Evolutionary conservation across 768 basidiomycete genomes (phyloP).

Genomic region (Mycena floridula): DNA sequence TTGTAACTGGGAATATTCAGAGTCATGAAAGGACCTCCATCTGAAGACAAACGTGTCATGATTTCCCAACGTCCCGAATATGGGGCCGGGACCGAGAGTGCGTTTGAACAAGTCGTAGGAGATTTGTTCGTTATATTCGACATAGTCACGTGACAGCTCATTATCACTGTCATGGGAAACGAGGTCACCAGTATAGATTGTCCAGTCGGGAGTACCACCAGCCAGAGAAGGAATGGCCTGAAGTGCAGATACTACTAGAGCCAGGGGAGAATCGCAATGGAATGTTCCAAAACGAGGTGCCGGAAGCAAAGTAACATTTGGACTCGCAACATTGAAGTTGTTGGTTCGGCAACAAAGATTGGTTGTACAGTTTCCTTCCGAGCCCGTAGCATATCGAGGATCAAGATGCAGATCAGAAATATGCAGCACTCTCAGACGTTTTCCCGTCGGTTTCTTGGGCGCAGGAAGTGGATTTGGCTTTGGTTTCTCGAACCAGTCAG

Average conservation of each 20-base stretch:
- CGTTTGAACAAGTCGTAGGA: slow-evolving; percentile 63
- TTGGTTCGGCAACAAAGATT: slow-evolving; percentile 61
- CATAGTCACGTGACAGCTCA: slow-evolving; percentile 55
- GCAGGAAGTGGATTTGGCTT: slow-evolving; percentile 65
- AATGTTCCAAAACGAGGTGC: slow-evolving; percentile 69
- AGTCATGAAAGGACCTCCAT: background rate
- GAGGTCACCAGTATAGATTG: slow-evolving; percentile 69
- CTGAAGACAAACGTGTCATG: slow-evolving; percentile 68
- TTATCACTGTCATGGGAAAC: slow-evolving; percentile 66
- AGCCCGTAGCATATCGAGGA: slow-evolving; percentile 61
- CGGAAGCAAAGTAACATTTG: slow-evolving; percentile 41
- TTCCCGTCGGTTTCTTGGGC: slow-evolving; percentile 51
- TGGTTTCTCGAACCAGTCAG: slow-evolving; percentile 69
- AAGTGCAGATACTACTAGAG: slow-evolving; percentile 53
- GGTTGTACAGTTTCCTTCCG: slow-evolving; percentile 68
- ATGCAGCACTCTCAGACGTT: slow-evolving; percentile 67
- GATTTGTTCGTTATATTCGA: slow-evolving; percentile 40
- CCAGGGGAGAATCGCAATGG: slow-evolving; percentile 58
- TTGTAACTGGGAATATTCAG: background rate
- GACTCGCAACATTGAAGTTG: slow-evolving; percentile 42
- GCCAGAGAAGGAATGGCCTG: slow-evolving; percentile 64
- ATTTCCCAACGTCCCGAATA: slow-evolving; percentile 72
- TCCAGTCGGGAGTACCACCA: slow-evolving; percentile 55
- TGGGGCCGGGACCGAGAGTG: slow-evolving; percentile 58
- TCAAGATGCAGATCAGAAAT: slow-evolving; percentile 77